These are phyloP conservation scores for Pharnaceum exiguum DNA, from an alignment of 148 eudicot genomes.

Conservation along the genomic window DNA sequence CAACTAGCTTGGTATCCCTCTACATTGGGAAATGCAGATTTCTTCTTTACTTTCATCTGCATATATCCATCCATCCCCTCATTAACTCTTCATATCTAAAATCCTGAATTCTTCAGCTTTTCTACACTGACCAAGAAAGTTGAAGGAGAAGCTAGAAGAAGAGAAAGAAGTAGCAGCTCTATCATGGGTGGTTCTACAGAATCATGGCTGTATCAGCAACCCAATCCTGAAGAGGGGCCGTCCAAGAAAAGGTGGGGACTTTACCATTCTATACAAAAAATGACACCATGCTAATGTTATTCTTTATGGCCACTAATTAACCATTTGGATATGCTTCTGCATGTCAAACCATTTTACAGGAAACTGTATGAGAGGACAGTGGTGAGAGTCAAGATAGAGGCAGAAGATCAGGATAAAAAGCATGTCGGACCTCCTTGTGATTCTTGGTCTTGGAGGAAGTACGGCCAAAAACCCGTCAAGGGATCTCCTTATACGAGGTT, in stretches of 20 bases:
- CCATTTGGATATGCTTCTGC: background rate
- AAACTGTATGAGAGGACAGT: conserved; percentile 39
- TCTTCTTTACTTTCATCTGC: no score
- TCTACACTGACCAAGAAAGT: background rate
- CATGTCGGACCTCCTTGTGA: conserved; percentile 55
- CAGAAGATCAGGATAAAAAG: conserved; percentile 29
- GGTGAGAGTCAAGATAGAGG: conserved; percentile 54
- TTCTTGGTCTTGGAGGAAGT: conserved; percentile 86
- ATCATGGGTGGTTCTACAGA: background rate
- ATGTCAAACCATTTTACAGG: no score
- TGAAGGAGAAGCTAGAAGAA: background rate
- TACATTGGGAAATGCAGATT: no score
- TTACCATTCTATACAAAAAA: no score
- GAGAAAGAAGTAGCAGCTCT: background rate
- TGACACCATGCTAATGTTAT: background rate
- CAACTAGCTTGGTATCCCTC: no score
- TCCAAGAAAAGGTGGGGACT: conserved; percentile 11
- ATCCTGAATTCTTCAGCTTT: no score
- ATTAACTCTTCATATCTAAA: no score
- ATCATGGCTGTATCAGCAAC: background rate
- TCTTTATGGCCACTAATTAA: background rate
- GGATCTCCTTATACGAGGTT: conserved; percentile 74
- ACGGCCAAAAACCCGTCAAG: conserved; percentile 81
- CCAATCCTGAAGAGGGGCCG: background rate
- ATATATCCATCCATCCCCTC: no score